Conservation (phyloP, 2,329 filamentous ascomycete species). For the Dryadomyces quercivorus region DNA sequence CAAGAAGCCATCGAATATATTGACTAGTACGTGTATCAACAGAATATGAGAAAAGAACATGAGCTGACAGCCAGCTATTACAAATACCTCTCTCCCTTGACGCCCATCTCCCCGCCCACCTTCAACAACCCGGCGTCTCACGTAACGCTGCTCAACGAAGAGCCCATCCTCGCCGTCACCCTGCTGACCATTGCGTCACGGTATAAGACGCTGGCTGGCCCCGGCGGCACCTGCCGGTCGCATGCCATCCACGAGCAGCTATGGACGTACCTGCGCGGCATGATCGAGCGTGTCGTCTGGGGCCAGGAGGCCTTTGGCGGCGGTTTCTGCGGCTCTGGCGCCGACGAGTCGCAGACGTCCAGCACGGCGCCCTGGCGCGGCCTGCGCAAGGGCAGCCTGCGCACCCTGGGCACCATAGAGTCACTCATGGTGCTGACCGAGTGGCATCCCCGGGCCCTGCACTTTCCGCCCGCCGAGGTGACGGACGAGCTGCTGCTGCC, state of each 20-base stretch:
- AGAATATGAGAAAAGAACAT: not conserved
- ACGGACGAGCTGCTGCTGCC: conserved; percentile 58
- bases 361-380: conserved; percentile 60
- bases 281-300: conserved; percentile 93
- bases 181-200: conserved; percentile 84
- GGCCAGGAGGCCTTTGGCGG: conserved; percentile 92
- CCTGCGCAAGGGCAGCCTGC: conserved; percentile 63
- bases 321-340: conserved; percentile 66
- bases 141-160: conserved; percentile 68
- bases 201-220: conserved; percentile 67
- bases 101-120: conserved; percentile 84
- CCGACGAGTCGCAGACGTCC: conserved; percentile 47
- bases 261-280: conserved; percentile 86
- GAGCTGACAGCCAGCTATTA: conserved; percentile 55
- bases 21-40: conserved; percentile 55
- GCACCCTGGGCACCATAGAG: conserved; percentile 88
- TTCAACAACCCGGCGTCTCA: conserved; percentile 77
- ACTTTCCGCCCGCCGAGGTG: conserved; percentile 77
- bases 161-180: conserved; percentile 86
- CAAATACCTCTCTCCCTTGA: conserved; percentile 78
- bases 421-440: conserved; percentile 89
- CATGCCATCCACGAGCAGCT: conserved; percentile 91
- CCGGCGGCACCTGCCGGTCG: conserved; percentile 70
- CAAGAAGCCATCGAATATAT: conserved; percentile 90
- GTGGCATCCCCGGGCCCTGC: conserved; percentile 89